A percentile compares a stretch with the other conserved stretches of the same genome.
These are phyloP conservation scores for Volvox carteri DNA, from an alignment of 163 green algal genomes.

Conservation along the genomic window DNA sequence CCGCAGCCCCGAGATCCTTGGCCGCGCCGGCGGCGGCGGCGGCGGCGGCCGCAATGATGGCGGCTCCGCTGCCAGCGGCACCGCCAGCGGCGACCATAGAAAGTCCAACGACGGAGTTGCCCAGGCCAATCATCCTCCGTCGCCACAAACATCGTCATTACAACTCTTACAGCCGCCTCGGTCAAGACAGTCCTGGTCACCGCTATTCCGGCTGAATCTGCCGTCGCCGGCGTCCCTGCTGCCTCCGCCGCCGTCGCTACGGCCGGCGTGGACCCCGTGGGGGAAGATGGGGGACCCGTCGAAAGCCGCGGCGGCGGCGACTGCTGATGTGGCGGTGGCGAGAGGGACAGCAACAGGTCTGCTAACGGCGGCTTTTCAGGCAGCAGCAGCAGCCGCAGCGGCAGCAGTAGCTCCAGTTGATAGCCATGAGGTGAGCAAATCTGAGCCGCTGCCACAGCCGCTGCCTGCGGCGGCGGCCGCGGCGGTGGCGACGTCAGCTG, in stretches of 20 bases:
- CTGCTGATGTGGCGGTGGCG: neutral
- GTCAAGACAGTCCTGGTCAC: neutral
- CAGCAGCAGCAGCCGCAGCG: no score
- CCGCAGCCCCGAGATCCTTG: neutral
- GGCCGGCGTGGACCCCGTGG: neutral
- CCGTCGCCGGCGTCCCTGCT: neutral
- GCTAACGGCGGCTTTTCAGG: no score
- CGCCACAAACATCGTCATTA: neutral
- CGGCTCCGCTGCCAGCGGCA: neutral
- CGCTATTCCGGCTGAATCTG: neutral
- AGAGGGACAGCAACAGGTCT: neutral
- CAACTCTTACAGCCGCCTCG: neutral
- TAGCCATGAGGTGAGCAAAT: neutral
- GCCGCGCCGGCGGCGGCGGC: neutral
- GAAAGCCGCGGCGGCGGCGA: neutral
- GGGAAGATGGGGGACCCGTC: neutral
- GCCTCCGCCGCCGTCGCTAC: no score
- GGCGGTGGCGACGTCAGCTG: neutral
- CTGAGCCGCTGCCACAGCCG: neutral
- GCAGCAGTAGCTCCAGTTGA: neutral
- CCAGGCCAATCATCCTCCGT: no score
- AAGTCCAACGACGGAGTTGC: neutral
- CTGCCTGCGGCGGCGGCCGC: neutral
- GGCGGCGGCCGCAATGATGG: neutral
- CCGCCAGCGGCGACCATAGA: neutral